Conservation (phyloP, 495 filamentous ascomycete species). For the Letharia lupina region DNA sequence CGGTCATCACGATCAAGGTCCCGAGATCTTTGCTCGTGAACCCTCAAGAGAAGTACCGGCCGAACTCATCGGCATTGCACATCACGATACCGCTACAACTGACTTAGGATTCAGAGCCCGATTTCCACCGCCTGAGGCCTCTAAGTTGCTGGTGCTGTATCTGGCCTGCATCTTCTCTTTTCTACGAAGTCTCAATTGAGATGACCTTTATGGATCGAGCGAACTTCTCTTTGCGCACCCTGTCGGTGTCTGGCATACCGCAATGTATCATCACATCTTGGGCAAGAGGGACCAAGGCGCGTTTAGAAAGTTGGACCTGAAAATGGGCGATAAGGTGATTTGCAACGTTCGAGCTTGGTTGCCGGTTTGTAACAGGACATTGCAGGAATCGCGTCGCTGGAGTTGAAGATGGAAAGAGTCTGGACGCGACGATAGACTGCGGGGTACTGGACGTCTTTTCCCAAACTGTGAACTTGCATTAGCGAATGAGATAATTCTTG, state of each 20-base stretch:
- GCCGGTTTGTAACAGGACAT: too few relatives aligned
- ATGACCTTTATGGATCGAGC: neutral
- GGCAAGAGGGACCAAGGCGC: too few relatives aligned
- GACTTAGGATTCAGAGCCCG: neutral
- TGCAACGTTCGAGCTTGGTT: neutral
- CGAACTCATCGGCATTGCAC: neutral
- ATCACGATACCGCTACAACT: neutral
- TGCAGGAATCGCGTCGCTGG: too few relatives aligned
- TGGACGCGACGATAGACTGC: too few relatives aligned
- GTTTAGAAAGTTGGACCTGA: too few relatives aligned
- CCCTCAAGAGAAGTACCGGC: neutral
- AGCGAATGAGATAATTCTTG: too few relatives aligned
- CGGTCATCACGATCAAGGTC: neutral
- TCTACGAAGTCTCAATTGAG: neutral
- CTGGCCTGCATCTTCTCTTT: neutral
- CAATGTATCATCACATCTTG: too few relatives aligned
- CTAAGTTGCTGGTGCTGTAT: neutral
- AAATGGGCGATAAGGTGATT: neutral
- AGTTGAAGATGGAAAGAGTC: too few relatives aligned
- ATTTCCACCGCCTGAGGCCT: neutral
- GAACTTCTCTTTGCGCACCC: neutral
- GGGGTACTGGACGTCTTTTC: too few relatives aligned
- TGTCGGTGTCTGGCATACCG: neutral
- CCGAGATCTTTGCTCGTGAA: neutral
- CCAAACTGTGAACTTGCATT: too few relatives aligned